phyloP scores from a whole-genome alignment of 345 rosid species.

The Linum tenue region DNA sequence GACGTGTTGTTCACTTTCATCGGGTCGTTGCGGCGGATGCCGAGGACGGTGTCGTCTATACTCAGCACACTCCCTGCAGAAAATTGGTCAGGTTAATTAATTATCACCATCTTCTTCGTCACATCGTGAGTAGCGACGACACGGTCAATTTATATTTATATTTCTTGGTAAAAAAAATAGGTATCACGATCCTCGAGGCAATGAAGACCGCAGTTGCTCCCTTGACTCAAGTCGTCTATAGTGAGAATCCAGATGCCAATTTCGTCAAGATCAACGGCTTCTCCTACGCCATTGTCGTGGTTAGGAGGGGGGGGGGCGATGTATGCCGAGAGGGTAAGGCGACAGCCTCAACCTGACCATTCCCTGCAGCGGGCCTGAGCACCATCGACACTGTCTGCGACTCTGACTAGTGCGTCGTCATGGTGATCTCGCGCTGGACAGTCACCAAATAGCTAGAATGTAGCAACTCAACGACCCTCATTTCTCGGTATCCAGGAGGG shows the following conservation, averaged over 20 bases:
- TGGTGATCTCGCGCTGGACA: not conserved
- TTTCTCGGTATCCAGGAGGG: too few relatives aligned
- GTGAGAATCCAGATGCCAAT: not conserved
- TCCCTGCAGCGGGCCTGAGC: not conserved
- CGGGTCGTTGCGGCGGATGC: too few relatives aligned
- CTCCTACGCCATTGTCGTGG: not conserved
- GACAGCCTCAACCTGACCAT: not conserved
- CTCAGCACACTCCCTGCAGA: conserved; percentile 2
- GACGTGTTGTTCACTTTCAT: not conserved
- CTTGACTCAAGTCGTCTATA: not conserved
- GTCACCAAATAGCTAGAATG: too few relatives aligned
- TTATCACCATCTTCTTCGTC: not conserved
- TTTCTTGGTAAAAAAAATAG: too few relatives aligned
- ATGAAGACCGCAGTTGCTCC: not conserved
- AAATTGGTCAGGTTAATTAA: not conserved
- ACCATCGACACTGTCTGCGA: not conserved
- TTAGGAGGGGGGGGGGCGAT: not conserved
- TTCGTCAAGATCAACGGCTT: not conserved
- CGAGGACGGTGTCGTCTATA: not conserved
- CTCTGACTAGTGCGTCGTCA: not conserved
- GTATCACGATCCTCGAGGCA: not conserved
- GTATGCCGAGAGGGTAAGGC: not conserved
- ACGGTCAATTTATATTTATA: too few relatives aligned
- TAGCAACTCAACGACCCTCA: too few relatives aligned
- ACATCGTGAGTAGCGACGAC: not conserved